Conservation (phyloP, 148 eudicot genomes). For the Rhododendron kiyosumense region DNA sequence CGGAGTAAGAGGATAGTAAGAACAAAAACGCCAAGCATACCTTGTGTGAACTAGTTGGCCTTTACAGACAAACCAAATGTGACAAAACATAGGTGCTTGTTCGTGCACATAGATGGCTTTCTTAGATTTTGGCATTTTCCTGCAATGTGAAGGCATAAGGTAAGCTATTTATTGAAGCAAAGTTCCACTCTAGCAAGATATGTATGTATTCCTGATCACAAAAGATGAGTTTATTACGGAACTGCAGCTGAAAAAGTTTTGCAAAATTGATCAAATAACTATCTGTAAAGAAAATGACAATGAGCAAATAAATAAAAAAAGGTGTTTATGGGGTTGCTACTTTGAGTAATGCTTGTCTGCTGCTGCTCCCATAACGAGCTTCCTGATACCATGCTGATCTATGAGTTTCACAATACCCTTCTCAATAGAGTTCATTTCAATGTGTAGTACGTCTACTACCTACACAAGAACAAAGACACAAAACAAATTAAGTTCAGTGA, state of each 20-base stretch:
- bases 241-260: neutral
- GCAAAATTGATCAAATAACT: neutral
- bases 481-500: neutral
- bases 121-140: slow-evolving; percentile 73
- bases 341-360: slow-evolving; percentile 52
- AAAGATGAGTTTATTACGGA: neutral
- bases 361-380: slow-evolving; percentile 94
- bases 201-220: neutral
- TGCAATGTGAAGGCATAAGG: slow-evolving; percentile 25
- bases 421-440: slow-evolving; percentile 55
- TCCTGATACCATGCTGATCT: slow-evolving; percentile 46
- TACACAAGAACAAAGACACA: slow-evolving; percentile 9
- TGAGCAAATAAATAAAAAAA: neutral
- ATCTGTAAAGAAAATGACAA: neutral
- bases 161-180: slow-evolving; percentile 4
- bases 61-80: slow-evolving; percentile 77
- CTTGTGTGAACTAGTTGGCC: slow-evolving; percentile 62
- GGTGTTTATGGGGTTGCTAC: slow-evolving; percentile 21
- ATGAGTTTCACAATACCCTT: slow-evolving; percentile 78
- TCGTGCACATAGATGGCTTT: slow-evolving; percentile 66
- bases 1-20: neutral
- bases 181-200: neutral
- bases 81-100: slow-evolving; percentile 70
- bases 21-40: slow-evolving; percentile 26
- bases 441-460: slow-evolving; percentile 55